phyloP scores from a whole-genome alignment of 257 asterid genomes.

The Primulina eburnea region DNA sequence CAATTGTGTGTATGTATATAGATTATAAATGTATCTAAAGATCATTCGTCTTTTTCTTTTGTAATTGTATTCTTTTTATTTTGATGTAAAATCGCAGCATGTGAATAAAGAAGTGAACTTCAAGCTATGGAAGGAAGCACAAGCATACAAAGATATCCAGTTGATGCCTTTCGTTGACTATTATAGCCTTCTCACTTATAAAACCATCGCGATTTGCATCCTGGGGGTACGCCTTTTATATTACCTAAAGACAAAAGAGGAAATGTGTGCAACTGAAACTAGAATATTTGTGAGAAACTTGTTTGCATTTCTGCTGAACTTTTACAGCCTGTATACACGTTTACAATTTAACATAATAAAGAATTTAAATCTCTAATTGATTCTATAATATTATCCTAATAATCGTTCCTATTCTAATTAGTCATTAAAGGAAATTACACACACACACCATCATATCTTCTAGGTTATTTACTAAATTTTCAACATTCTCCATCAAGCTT shows the following conservation, averaged over 20 bases:
- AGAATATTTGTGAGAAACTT: too few species aligned
- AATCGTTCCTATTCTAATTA: background rate
- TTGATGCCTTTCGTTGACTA: conserved; percentile 94
- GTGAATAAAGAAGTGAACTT: conserved; percentile 77
- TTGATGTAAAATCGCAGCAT: conserved; percentile 52
- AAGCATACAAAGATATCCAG: conserved; percentile 77
- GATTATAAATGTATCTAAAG: background rate
- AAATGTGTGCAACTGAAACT: too few species aligned
- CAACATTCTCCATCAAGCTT: conserved; percentile 9
- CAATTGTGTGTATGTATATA: background rate
- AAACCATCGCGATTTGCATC: conserved; percentile 83
- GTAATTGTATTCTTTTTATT: background rate
- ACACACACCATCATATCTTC: background rate
- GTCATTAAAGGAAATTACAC: too few species aligned
- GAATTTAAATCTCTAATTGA: background rate
- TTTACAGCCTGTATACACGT: too few species aligned
- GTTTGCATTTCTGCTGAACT: too few species aligned
- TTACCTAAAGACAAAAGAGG: too few species aligned
- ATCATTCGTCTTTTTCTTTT: conserved; percentile 2
- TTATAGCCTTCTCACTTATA: conserved; percentile 78
- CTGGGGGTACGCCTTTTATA: conserved; percentile 54
- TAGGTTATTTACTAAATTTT: background rate
- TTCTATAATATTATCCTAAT: background rate
- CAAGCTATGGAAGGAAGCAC: conserved; percentile 85
- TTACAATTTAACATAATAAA: too few species aligned